A percentile compares a stretch with the other conserved stretches of the same genome.
phyloP scores from a whole-genome alignment of 169 alveolate genomes.

The Plasmodium cynomolgi region DNA sequence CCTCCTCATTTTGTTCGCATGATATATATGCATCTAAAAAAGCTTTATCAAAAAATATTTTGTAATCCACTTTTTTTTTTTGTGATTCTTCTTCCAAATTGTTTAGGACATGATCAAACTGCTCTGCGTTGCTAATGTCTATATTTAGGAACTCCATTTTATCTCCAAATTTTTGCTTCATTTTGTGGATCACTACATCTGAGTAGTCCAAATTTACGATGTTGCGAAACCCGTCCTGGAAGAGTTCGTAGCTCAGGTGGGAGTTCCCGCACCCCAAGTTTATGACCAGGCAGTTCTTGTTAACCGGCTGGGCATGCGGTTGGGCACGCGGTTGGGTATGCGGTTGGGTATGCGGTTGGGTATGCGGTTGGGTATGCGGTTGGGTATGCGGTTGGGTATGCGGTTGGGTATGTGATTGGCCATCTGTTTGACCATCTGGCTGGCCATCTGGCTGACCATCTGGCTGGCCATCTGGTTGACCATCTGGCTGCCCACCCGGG shows the following conservation, averaged over 20 bases:
- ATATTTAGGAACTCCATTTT: slow-evolving; percentile 74
- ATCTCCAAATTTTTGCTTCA: slow-evolving; percentile 68
- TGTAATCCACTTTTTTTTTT: slow-evolving; percentile 54
- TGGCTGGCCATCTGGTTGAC: neutral
- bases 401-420: too few species aligned
- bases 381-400: neutral
- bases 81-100: slow-evolving; percentile 56
- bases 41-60: slow-evolving; percentile 84
- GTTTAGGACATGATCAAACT: slow-evolving; percentile 16
- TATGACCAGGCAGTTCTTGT: slow-evolving; percentile 72
- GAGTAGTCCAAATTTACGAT: slow-evolving; percentile 81
- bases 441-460: neutral
- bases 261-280: slow-evolving; percentile 86
- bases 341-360: too few species aligned
- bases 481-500: neutral
- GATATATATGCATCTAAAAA: slow-evolving; percentile 84
- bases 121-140: slow-evolving; percentile 74
- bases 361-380: too few species aligned
- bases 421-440: neutral
- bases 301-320: neutral
- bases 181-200: slow-evolving; percentile 78
- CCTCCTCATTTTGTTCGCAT: slow-evolving; percentile 79
- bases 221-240: slow-evolving; percentile 76
- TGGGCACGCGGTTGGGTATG: neutral
- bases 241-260: slow-evolving; percentile 75